phyloP scores from a whole-genome alignment of 73 alveolate species.

The Paramecium pentaurelia region DNA sequence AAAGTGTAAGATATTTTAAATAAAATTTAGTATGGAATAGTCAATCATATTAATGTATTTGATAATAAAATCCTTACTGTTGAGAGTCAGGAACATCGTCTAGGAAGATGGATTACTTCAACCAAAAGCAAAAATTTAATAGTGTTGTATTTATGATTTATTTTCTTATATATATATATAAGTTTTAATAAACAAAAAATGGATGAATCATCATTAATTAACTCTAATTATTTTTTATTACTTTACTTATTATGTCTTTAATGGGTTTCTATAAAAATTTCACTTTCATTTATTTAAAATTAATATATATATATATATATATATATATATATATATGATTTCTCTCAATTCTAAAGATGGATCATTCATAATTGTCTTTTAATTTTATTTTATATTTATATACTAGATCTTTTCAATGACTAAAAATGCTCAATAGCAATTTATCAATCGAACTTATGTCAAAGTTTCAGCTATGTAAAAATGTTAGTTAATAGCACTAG shows the following conservation, averaged over 20 bases:
- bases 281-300: neutral
- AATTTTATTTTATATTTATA: neutral
- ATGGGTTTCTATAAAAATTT: neutral
- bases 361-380: neutral
- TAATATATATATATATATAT: neutral
- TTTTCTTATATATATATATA: neutral
- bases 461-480: neutral
- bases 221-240: no score
- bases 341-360: neutral
- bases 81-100: conserved; percentile 59
- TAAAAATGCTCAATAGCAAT: neutral
- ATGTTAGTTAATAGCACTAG: neutral
- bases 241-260: neutral
- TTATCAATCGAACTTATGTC: neutral
- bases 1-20: neutral
- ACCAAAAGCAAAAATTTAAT: conserved; percentile 57
- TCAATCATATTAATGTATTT: conserved; percentile 44
- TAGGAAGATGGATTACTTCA: conserved; percentile 60
- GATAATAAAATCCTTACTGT: neutral
- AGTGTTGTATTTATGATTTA: conserved; percentile 35
- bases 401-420: neutral
- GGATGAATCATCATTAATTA: no score
- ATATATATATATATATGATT: neutral
- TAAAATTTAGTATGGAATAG: conserved; percentile 15
- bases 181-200: neutral